Evolutionary conservation across 1,284 basidiomycete species (phyloP).

Genomic region (Austroboletus novae-zelandiae): DNA sequence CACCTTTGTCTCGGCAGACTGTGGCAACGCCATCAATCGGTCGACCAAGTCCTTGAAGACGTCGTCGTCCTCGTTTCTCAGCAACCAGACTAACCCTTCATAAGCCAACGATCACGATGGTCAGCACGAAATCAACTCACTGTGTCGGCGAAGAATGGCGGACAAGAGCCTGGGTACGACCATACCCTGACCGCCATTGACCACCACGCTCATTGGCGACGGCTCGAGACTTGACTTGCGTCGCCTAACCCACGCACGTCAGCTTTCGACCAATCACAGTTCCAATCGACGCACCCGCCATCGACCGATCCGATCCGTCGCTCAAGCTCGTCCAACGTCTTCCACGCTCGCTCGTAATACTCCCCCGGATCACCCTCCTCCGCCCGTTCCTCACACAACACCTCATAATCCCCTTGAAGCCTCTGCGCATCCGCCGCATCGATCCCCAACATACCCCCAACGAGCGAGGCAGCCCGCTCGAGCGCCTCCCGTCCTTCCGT

Average conservation of each 20-base stretch:
- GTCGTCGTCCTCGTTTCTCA: slow-evolving; percentile 59
- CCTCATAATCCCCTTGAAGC: slow-evolving; percentile 59
- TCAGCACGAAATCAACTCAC: slow-evolving; percentile 44
- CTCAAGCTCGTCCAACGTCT: slow-evolving; percentile 59
- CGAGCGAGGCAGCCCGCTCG: slow-evolving; percentile 46
- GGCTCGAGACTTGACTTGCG: slow-evolving; percentile 40
- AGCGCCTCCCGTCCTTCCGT: slow-evolving; percentile 55
- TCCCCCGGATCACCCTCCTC: slow-evolving; percentile 47
- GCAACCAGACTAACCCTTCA: slow-evolving; percentile 60
- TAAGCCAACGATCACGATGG: neutral
- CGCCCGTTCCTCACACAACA: slow-evolving; percentile 39
- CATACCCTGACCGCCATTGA: slow-evolving; percentile 44
- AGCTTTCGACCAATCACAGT: neutral
- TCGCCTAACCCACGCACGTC: slow-evolving; percentile 31
- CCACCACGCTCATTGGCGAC: slow-evolving; percentile 27
- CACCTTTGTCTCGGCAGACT: slow-evolving; percentile 58
- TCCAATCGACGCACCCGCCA: slow-evolving; percentile 39
- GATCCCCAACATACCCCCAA: slow-evolving; percentile 45
- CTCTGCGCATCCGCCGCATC: slow-evolving; percentile 65
- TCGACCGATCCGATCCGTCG: slow-evolving; percentile 54
- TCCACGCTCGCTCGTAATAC: slow-evolving; percentile 52
- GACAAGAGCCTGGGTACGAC: slow-evolving; percentile 69
- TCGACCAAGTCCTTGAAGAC: slow-evolving; percentile 57
- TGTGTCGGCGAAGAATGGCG: slow-evolving; percentile 68
- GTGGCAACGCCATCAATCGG: slow-evolving; percentile 57